phyloP scores from a whole-genome alignment of 768 basidiomycete species.

The Mycena maculata region DNA sequence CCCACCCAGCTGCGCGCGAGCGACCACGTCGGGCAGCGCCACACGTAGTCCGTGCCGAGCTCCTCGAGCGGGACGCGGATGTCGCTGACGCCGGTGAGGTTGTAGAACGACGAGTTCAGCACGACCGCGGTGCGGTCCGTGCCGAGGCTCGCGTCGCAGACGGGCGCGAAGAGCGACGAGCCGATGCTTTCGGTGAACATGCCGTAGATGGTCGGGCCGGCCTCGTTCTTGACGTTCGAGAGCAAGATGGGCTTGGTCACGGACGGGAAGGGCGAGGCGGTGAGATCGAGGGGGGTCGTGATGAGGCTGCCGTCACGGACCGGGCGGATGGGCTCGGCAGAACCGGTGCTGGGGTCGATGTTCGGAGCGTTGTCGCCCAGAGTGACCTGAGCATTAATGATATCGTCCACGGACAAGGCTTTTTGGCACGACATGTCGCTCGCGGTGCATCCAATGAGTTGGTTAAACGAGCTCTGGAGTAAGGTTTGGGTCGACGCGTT shows the following conservation, averaged over 20 bases:
- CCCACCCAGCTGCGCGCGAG: constrained; percentile 77
- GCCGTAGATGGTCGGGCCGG: constrained; percentile 68
- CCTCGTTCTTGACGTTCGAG: constrained; percentile 80
- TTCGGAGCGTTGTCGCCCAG: constrained; percentile 54
- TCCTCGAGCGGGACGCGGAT: constrained; percentile 65
- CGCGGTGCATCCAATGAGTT: constrained; percentile 57
- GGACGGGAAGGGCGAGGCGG: constrained; percentile 67
- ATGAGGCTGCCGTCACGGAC: constrained; percentile 77
- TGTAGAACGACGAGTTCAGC: constrained; percentile 61
- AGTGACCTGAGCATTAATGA: constrained; percentile 65
- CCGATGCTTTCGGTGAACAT: constrained; percentile 54
- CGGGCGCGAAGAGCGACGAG: constrained; percentile 48
- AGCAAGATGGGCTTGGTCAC: constrained; percentile 76
- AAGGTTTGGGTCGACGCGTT: constrained; percentile 61
- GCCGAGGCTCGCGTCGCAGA: constrained; percentile 61
- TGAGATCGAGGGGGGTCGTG: constrained; percentile 72
- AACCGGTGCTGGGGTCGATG: constrained; percentile 66
- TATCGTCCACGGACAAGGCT: constrained; percentile 57
- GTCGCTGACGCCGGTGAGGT: constrained; percentile 53
- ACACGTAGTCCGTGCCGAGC: constrained; percentile 76
- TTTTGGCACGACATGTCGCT: constrained; percentile 63
- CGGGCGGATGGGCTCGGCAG: constrained; percentile 71
- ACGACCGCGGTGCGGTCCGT: constrained; percentile 55
- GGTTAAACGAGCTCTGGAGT: constrained; percentile 65
- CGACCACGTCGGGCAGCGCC: constrained; percentile 78